These are phyloP conservation scores for Daldinia childiae DNA, from an alignment of 495 filamentous ascomycete species.

Conservation along the genomic window DNA sequence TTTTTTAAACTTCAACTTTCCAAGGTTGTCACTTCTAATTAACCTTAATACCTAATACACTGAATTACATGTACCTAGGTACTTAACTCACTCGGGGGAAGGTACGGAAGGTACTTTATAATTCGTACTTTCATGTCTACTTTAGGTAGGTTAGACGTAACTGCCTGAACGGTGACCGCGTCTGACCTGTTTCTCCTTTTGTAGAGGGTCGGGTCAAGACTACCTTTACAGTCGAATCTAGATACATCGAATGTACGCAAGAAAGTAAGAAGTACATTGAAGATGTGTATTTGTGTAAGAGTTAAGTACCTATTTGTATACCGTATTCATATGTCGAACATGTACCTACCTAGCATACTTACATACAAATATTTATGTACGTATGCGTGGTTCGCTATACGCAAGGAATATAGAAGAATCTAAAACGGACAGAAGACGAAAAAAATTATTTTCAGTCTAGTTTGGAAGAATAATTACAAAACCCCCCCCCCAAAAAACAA, in stretches of 20 bases:
- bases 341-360: constrained; percentile 9
- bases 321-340: constrained; percentile 6
- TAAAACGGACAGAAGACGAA: constrained; percentile 1
- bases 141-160: constrained; percentile 37
- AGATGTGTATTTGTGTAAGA: constrained; percentile 20
- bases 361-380: constrained; percentile 5
- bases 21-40: constrained; percentile 24
- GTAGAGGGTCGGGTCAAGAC: constrained; percentile 22
- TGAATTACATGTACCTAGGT: constrained; percentile 12
- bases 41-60: constrained; percentile 25
- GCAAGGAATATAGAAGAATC: constrained; percentile 5
- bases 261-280: background rate
- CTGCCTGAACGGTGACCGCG: constrained; percentile 40
- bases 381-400: constrained; percentile 8
- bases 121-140: constrained; percentile 26
- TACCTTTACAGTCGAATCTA: constrained; percentile 14
- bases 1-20: constrained; percentile 6
- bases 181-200: constrained; percentile 21
- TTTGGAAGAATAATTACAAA: constrained; percentile 23
- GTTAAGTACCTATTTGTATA: constrained; percentile 20
- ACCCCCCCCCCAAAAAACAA: too few species aligned
- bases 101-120: background rate
- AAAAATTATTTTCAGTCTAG: constrained; percentile 34
- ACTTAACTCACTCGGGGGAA: background rate
- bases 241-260: constrained; percentile 22